These are phyloP conservation scores for Eimeria falciformis DNA, from an alignment of 169 alveolate genomes.

Conservation along the genomic window DNA sequence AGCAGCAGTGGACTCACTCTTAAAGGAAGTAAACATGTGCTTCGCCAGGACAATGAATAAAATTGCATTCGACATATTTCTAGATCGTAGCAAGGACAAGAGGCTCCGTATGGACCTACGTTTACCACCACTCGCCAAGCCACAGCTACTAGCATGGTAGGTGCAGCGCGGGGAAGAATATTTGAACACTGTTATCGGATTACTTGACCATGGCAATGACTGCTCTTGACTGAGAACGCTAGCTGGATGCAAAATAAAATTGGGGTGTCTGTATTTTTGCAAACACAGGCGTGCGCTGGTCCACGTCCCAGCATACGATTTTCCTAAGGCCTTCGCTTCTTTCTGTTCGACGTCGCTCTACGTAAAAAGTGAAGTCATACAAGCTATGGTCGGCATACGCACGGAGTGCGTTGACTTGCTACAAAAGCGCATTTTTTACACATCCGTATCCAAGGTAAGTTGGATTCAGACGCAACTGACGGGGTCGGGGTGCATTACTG, in stretches of 20 bases:
- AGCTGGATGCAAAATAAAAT: background rate
- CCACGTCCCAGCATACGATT: slow-evolving; percentile 90
- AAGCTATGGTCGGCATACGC: slow-evolving; percentile 90
- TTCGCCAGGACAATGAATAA: slow-evolving; percentile 94
- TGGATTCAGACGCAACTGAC: too few species aligned
- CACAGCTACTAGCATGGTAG: slow-evolving; percentile 46
- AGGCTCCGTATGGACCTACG: slow-evolving; percentile 85
- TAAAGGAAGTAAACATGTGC: slow-evolving; percentile 89
- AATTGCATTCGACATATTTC: slow-evolving; percentile 91
- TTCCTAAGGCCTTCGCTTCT: slow-evolving; percentile 89
- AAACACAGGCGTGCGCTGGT: slow-evolving; percentile 90
- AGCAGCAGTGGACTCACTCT: slow-evolving; percentile 84
- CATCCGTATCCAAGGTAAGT: slow-evolving; percentile 82
- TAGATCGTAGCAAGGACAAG: slow-evolving; percentile 83
- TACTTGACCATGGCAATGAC: too few species aligned
- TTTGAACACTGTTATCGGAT: background rate
- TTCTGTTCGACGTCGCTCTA: slow-evolving; percentile 92
- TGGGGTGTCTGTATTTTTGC: too few species aligned
- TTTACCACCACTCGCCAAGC: slow-evolving; percentile 85
- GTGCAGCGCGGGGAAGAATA: background rate
- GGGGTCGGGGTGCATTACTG: background rate
- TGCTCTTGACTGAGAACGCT: background rate
- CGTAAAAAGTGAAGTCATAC: slow-evolving; percentile 92
- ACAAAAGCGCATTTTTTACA: slow-evolving; percentile 85
- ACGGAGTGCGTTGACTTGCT: slow-evolving; percentile 88